Evolutionary conservation across 108 stramenopile species (phyloP).

Genomic region (Aurantiochytrium sp.): DNA sequence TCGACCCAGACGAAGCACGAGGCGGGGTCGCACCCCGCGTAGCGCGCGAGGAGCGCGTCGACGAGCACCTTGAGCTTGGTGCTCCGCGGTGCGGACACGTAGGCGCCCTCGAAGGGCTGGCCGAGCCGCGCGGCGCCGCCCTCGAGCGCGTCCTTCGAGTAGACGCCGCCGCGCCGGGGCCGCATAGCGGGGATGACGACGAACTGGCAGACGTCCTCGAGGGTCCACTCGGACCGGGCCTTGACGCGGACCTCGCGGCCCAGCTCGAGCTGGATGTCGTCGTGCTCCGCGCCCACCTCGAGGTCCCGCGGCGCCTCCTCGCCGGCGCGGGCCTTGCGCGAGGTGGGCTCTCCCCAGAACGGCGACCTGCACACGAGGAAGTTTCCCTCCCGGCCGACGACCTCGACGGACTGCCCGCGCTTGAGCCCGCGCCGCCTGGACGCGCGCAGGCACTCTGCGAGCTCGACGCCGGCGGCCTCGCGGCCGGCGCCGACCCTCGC

Average conservation of each 20-base stretch:
- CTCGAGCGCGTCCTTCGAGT: not conserved
- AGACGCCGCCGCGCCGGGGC: not conserved
- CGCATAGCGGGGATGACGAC: not conserved
- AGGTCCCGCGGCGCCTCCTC: too few relatives aligned
- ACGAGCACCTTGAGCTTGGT: not conserved
- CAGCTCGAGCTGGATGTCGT: not conserved
- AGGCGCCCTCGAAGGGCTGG: not conserved
- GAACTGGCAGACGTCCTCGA: conserved; percentile 16
- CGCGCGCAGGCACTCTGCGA: not conserved
- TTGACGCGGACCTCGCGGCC: conserved; percentile 3
- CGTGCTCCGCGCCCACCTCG: too few relatives aligned
- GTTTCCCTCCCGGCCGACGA: not conserved
- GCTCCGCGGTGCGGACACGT: not conserved
- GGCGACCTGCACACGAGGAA: not conserved
- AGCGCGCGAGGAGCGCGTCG: not conserved
- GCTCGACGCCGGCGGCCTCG: not conserved
- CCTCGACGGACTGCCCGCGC: not conserved
- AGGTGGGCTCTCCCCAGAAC: not conserved
- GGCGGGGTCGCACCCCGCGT: not conserved
- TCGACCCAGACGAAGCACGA: not conserved
- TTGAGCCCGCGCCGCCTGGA: not conserved
- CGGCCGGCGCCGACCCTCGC: not conserved
- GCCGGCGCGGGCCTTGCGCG: not conserved
- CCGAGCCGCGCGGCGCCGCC: not conserved
- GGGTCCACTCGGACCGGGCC: not conserved